phyloP scores from a whole-genome alignment of 2,329 filamentous ascomycete genomes.

The Fonsecaea multimorphosa region DNA sequence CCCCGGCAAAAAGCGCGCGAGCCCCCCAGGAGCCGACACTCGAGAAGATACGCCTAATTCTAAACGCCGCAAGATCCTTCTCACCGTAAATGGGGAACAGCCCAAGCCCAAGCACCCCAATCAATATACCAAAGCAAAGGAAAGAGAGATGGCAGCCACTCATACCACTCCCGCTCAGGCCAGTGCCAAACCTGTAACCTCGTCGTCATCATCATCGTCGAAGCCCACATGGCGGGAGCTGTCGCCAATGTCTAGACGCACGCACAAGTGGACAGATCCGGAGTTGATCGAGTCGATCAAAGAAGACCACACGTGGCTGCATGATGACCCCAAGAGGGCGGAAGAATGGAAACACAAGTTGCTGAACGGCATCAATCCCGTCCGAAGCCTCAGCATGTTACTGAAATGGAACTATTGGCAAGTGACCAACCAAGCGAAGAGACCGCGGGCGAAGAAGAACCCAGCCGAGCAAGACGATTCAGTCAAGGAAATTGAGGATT shows the following conservation, averaged over 20 bases:
- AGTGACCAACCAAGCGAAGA: constrained; percentile 35
- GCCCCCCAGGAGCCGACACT: constrained; percentile 26
- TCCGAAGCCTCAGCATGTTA: constrained; percentile 39
- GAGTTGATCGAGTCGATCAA: constrained; percentile 35
- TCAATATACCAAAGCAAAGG: constrained; percentile 36
- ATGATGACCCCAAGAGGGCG: constrained; percentile 34
- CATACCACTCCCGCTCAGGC: constrained; percentile 15
- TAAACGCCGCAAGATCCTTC: constrained; percentile 34
- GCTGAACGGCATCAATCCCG: constrained; percentile 37
- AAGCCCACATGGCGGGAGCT: constrained; percentile 27
- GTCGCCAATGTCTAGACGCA: constrained; percentile 22
- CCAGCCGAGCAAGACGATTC: constrained; percentile 7
- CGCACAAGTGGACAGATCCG: constrained; percentile 38
- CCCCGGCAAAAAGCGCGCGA: constrained; percentile 28
- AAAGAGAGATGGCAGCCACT: constrained; percentile 10
- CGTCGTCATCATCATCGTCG: neutral
- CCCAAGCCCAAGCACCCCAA: constrained; percentile 37
- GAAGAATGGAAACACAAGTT: constrained; percentile 37
- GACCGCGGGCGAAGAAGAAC: constrained; percentile 38
- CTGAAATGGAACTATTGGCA: constrained; percentile 40
- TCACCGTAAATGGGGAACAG: constrained; percentile 22
- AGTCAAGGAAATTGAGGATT: constrained; percentile 13
- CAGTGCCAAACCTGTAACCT: constrained; percentile 13
- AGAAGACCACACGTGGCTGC: constrained; percentile 36
- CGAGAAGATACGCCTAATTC: constrained; percentile 31